Evolutionary conservation across 306 rosid species (phyloP).

Genomic region (Arachis hypogaea): DNA sequence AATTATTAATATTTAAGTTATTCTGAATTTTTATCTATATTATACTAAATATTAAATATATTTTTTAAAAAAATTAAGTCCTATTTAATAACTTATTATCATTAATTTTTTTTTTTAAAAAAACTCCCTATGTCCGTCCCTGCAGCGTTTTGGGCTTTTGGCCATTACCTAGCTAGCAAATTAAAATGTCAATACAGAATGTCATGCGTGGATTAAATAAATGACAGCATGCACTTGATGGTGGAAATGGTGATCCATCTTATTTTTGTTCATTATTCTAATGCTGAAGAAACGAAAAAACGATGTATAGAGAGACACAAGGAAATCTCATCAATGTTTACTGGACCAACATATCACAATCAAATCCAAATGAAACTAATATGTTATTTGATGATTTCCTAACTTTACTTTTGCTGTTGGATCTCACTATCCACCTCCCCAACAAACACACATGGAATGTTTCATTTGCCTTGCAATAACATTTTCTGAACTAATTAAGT

Average conservation of each 20-base stretch:
- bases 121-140: background rate
- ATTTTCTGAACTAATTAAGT: background rate
- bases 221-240: conserved; percentile 7
- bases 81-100: too few species aligned
- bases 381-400: background rate
- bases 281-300: conserved; percentile 5
- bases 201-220: conserved; percentile 15
- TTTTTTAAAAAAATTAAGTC: too few species aligned
- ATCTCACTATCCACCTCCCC: conserved; percentile 24
- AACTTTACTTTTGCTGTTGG: conserved; percentile 9
- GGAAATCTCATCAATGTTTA: background rate
- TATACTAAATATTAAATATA: too few species aligned
- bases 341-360: conserved; percentile 7
- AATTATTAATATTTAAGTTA: too few species aligned
- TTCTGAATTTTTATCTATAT: too few species aligned
- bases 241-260: background rate
- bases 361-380: background rate
- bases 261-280: background rate
- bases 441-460: conserved; percentile 43
- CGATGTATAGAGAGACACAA: background rate
- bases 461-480: conserved; percentile 5
- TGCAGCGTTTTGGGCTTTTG: background rate
- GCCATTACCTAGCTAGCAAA: conserved; percentile 26
- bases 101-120: too few species aligned
- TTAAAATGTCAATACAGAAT: background rate